These are phyloP conservation scores for Stentor coeruleus DNA, from an alignment of 73 alveolate species.

Conservation along the genomic window DNA sequence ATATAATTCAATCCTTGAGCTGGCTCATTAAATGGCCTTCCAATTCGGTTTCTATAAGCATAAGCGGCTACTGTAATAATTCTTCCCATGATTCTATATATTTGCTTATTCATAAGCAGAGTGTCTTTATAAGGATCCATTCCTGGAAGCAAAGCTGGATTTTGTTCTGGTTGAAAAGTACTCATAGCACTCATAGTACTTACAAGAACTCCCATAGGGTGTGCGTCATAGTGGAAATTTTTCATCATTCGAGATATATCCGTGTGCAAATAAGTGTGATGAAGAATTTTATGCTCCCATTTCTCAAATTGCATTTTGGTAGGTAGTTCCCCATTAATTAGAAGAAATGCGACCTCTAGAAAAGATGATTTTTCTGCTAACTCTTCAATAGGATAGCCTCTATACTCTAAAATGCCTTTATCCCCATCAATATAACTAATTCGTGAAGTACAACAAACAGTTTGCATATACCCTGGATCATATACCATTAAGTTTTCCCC, in stretches of 20 bases:
- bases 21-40: slow-evolving; percentile 67
- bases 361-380: slow-evolving; percentile 81
- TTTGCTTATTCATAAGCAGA: slow-evolving; percentile 52
- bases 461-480: slow-evolving; percentile 89
- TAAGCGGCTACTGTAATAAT: slow-evolving; percentile 75
- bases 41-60: slow-evolving; percentile 79
- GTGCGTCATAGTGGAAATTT: slow-evolving; percentile 84
- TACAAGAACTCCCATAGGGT: slow-evolving; percentile 90
- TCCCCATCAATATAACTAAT: slow-evolving; percentile 86
- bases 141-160: slow-evolving; percentile 82
- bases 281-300: slow-evolving; percentile 31
- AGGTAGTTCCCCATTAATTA: slow-evolving; percentile 87
- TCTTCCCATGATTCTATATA: slow-evolving; percentile 72
- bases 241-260: slow-evolving; percentile 39
- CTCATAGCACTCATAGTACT: slow-evolving; percentile 75
- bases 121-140: slow-evolving; percentile 57
- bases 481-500: slow-evolving; percentile 70
- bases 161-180: slow-evolving; percentile 87
- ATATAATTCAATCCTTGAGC: slow-evolving; percentile 60
- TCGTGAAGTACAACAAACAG: slow-evolving; percentile 74
- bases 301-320: slow-evolving; percentile 53
- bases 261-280: slow-evolving; percentile 9
- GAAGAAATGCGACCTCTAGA: slow-evolving; percentile 80
- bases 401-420: slow-evolving; percentile 83
- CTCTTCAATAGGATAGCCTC: slow-evolving; percentile 89